Conservation (phyloP, 163 green algal species). For the Scenedesmus sp. region DNA sequence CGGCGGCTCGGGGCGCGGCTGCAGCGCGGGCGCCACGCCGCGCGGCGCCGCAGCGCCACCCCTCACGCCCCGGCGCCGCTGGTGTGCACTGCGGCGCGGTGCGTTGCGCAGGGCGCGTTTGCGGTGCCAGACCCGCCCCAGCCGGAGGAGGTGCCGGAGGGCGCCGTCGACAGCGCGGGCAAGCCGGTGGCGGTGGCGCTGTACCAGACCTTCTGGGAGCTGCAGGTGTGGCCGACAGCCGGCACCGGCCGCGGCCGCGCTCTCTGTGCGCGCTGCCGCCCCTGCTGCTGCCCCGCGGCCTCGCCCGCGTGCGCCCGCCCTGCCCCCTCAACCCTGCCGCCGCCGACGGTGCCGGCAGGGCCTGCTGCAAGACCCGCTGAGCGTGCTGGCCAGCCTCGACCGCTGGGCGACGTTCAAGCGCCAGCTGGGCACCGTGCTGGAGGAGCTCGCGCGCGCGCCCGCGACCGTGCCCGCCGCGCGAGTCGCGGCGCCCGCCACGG, state of each 20-base stretch:
- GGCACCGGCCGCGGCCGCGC: neutral
- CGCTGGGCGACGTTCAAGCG: constrained; percentile 58
- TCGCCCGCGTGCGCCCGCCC: no score
- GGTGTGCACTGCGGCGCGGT: no score
- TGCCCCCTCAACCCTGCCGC: no score
- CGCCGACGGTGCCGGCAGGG: no score
- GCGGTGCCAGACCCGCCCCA: neutral
- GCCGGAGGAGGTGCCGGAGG: constrained; percentile 42
- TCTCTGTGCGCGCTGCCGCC: no score
- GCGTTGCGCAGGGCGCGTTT: constrained; percentile 25
- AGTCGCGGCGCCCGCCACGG: constrained; percentile 11
- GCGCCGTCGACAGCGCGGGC: constrained; percentile 67
- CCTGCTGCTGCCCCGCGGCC: no score
- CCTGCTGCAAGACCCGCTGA: constrained; percentile 52
- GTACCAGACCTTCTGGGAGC: constrained; percentile 77
- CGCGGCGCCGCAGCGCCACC: neutral
- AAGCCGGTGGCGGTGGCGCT: constrained; percentile 70
- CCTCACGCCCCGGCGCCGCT: no score
- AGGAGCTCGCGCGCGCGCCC: constrained; percentile 50
- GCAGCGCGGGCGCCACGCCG: neutral
- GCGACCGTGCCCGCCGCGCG: constrained; percentile 27
- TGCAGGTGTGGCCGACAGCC: constrained; percentile 55
- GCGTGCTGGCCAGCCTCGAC: constrained; percentile 40
- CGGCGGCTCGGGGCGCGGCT: neutral
- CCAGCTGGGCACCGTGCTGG: constrained; percentile 60